Base-by-base conservation (phyloP, 208 protist genomes). In the Trypanosoma cruzi region DNA sequence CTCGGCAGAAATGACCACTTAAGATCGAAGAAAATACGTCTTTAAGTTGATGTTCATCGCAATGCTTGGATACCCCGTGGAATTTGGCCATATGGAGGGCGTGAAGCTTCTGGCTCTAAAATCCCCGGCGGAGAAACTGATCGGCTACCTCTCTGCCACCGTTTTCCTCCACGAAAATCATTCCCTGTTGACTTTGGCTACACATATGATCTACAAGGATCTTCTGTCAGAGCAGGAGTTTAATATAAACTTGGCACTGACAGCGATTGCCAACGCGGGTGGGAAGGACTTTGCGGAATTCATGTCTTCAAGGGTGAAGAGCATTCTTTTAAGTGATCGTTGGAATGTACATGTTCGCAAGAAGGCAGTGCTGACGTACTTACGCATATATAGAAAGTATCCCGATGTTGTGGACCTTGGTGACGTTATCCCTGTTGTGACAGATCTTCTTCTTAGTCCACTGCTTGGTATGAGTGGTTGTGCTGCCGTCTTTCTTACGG, bases 1-100 rank as follows among this genome's bases (percentile, higher is more conserved):
- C 29, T 69, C 71, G 0, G 61, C 64, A 14, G 71, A 71, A 49
- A 88, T 98, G 79, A 98, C 78, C 44, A 85, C 77, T 29, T 99
- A 99, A 79, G 86, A 99, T 61, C 80, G 95, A 16, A 99, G 99
- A 75, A 99, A 99, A 82, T 99, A 99, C 80, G 95, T 99, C 31
- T 98, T 95, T 82, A 99, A 99, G 85, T 85, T 99, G 14, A 92
- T 99, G 69, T 99, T 99, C 82, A 99, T 99, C 70, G 98, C 97
- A 56, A 99, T 99, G 85, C 81, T 99, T 4, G 99, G 99, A 13
- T 99, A 99, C 81, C 98, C 98, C 24, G 87, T 99, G 32, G 98
- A 99, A 57, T 99, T 99, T 91, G 99, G 99, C 11, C 97, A 99
- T 78, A 98, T 99, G 83, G 98, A 99, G 73, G 98, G 98, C 28